phyloP scores from a whole-genome alignment of 202 grass and related monocot genomes.

The Setaria viridis region DNA sequence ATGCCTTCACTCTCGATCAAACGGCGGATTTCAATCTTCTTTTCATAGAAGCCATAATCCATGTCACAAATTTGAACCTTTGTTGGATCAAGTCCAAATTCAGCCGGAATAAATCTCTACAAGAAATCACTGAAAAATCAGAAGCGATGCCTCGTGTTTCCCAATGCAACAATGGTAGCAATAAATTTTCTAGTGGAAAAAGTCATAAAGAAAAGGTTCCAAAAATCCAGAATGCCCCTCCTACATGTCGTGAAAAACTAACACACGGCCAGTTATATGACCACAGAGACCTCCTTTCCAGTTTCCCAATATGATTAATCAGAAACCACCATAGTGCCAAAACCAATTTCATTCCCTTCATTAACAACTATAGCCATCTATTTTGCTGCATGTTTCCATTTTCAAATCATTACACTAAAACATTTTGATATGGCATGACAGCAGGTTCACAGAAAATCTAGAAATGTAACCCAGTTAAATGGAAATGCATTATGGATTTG shows the following conservation, averaged over 20 bases:
- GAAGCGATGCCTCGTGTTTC: slow-evolving; percentile 25
- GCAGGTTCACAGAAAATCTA: not conserved
- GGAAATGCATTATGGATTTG: not conserved
- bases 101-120: slow-evolving; percentile 91
- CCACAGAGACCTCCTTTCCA: not conserved
- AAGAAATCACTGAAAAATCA: slow-evolving; percentile 36
- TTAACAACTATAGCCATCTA: not conserved
- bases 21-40: slow-evolving; percentile 71
- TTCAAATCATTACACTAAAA: not conserved
- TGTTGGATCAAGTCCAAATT: slow-evolving; percentile 86
- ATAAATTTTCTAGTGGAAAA: slow-evolving; percentile 12
- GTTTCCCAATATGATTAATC: slow-evolving; percentile 15
- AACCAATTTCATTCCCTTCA: not conserved
- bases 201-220: not conserved
- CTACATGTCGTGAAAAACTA: not conserved
- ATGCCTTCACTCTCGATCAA: slow-evolving; percentile 77
- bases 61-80: slow-evolving; percentile 78
- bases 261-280: not conserved
- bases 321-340: not conserved
- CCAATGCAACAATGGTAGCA: not conserved
- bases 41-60: slow-evolving; percentile 85
- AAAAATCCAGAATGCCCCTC: not conserved
- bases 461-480: not conserved
- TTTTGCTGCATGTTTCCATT: not conserved
- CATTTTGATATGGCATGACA: not conserved